These are phyloP conservation scores for Candida tibetensis DNA, from an alignment of 805 yeast species.

Conservation along the genomic window DNA sequence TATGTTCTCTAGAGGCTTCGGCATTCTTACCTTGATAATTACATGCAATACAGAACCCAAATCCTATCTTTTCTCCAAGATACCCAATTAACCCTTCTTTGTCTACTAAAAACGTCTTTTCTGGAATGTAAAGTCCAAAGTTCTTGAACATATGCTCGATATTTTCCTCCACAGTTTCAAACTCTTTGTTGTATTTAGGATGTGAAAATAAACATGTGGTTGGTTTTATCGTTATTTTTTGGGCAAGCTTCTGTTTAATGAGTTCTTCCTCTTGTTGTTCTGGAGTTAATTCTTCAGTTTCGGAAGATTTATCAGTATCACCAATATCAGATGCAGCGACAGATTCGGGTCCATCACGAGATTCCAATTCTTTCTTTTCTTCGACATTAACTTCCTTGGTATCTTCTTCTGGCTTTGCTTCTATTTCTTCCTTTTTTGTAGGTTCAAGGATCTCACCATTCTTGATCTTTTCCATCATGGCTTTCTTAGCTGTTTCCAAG, in stretches of 20 bases:
- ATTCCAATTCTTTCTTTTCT: neutral
- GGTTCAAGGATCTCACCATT: slow-evolving; percentile 15
- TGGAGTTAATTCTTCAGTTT: slow-evolving; percentile 15
- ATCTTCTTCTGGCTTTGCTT: slow-evolving; percentile 3
- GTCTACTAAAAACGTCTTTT: slow-evolving; percentile 64
- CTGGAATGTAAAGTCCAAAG: slow-evolving; percentile 91
- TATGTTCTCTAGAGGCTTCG: slow-evolving; percentile 87
- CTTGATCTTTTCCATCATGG: slow-evolving; percentile 33
- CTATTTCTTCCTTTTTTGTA: slow-evolving; percentile 8
- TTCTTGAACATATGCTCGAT: slow-evolving; percentile 70
- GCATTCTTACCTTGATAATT: slow-evolving; percentile 77
- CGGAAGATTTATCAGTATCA: neutral
- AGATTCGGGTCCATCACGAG: neutral
- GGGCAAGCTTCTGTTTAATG: slow-evolving; percentile 43
- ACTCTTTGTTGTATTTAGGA: slow-evolving; percentile 30
- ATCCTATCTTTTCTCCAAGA: slow-evolving; percentile 75
- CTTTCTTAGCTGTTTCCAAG: slow-evolving; percentile 45
- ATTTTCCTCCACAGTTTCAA: slow-evolving; percentile 40
- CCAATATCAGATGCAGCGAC: neutral
- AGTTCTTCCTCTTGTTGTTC: slow-evolving; percentile 40
- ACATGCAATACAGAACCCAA: slow-evolving; percentile 83
- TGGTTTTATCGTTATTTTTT: slow-evolving; percentile 46
- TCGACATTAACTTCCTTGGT: slow-evolving; percentile 5
- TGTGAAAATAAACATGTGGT: slow-evolving; percentile 53
- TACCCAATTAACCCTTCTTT: slow-evolving; percentile 69